Evolutionary conservation across 1,139 yeast species (phyloP), one percentile per base, ranked within the genome.

Genomic region (Sugiyamaella sp.): DNA sequence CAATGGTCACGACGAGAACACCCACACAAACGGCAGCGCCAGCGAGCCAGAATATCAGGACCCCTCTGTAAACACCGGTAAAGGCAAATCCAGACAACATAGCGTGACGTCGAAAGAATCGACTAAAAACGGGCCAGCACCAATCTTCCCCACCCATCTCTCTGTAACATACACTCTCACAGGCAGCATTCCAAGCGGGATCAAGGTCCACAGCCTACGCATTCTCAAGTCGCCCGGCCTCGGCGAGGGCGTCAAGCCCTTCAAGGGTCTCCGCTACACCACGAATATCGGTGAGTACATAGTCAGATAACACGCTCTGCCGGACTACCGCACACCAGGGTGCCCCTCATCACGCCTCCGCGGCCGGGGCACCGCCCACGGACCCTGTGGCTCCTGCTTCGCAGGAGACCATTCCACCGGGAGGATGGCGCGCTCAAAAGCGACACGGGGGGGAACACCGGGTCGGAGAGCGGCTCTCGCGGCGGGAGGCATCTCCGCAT

Each of bases 241-340:
- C 61, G 80, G 81, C 14, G 84, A 81, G 2, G 75, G 79, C 1
- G 84, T 82, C 17, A 86, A 84, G 64, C 96, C 96, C 0, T 93
- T 84, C 74, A 93, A 91, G 68, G 98, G 99, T 1, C 97, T 91
- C 24, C 87, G 91, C 65, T 91, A 91, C 66, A 73, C 80, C 10
- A 84, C 97, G 3, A 72, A 73, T 51, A 77, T 88, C 0, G 89
- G 86, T 0, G 83, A 85, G 55, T 82, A 74, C 64, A 71, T 82
- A 20, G 73, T 84, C 17, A 70, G 85, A 55, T 72, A 62, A 20
- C 20, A 10, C 19, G 2, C 5, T 17, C 9, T n/a, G n/a, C n/a
- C n/a, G n/a, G n/a, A 3, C 17, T 12, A 12, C 8, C n/a, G n/a
- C n/a, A n/a, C n/a, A n/a, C n/a, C n/a, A n/a, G n/a, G n/a, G n/a